Percentiles rank a stretch among this genome's conserved stretches.
These are phyloP conservation scores for Camelina hispida DNA, from an alignment of 345 rosid species.

Conservation along the genomic window DNA sequence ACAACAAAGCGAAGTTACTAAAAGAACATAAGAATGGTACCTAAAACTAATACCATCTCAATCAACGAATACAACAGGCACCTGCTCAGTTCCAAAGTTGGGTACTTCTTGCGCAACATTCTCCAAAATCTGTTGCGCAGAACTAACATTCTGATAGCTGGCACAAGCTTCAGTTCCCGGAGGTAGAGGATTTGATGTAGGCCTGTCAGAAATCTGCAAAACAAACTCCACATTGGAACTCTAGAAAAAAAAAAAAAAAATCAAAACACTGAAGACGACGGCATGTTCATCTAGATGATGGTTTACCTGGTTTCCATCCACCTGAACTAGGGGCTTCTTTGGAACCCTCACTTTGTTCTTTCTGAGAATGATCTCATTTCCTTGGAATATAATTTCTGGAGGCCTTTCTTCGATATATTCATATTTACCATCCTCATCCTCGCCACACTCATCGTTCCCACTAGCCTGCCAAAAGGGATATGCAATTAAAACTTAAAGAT, in stretches of 20 bases:
- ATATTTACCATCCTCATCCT: constrained; percentile 68
- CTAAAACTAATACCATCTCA: constrained; percentile 17
- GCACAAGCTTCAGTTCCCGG: constrained; percentile 69
- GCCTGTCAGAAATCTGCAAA: constrained; percentile 71
- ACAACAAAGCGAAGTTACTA: background rate
- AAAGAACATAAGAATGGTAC: constrained; percentile 1
- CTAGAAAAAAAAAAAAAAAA: background rate
- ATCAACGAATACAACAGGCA: constrained; percentile 27
- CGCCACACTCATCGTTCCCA: constrained; percentile 47
- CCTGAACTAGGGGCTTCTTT: constrained; percentile 51
- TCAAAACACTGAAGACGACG: constrained; percentile 6
- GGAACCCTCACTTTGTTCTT: constrained; percentile 83
- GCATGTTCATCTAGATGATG: constrained; percentile 19
- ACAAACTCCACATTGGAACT: constrained; percentile 26
- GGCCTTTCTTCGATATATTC: constrained; percentile 91
- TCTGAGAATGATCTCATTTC: constrained; percentile 81
- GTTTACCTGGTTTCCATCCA: constrained; percentile 57
- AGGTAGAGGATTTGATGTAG: constrained; percentile 93
- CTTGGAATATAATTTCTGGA: constrained; percentile 87
- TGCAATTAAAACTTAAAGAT: too few species aligned
- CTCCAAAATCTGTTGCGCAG: constrained; percentile 73
- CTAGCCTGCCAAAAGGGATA: constrained; percentile 48
- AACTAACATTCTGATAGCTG: constrained; percentile 54
- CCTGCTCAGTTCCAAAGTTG: constrained; percentile 97
- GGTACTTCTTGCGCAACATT: constrained; percentile 88